Evolutionary conservation across 2,329 filamentous ascomycete species (phyloP).

Genomic region (Xylariaceae sp.): DNA sequence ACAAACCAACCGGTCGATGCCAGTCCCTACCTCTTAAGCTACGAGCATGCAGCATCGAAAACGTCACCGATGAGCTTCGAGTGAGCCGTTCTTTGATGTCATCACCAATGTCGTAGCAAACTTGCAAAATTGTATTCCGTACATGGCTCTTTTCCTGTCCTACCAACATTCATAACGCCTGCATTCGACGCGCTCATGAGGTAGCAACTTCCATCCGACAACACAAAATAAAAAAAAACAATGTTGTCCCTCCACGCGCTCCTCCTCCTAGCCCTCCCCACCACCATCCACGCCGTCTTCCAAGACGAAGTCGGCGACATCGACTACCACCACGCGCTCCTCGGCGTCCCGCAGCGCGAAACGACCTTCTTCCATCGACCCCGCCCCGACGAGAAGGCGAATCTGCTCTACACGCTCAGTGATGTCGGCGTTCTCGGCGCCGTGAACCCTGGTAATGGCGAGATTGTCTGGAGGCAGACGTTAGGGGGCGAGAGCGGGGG

Average conservation of each 20-base stretch:
- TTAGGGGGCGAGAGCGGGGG: slow-evolving; percentile 48
- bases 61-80: slow-evolving; percentile 14
- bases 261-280: slow-evolving; percentile 40
- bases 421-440: slow-evolving; percentile 80
- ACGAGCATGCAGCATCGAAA: not conserved
- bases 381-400: slow-evolving; percentile 73
- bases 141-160: not conserved
- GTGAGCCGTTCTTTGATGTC: slow-evolving; percentile 1
- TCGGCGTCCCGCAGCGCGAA: slow-evolving; percentile 74
- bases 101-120: slow-evolving; percentile 6
- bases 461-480: slow-evolving; percentile 79
- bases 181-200: slow-evolving; percentile 8
- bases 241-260: slow-evolving; percentile 26
- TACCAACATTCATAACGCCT: not conserved
- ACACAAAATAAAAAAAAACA: slow-evolving; percentile 22
- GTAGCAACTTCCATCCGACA: not conserved
- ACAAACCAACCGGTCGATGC: not conserved
- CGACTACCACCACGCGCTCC: slow-evolving; percentile 87
- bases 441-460: slow-evolving; percentile 80
- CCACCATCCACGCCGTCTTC: slow-evolving; percentile 64
- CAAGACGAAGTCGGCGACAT: slow-evolving; percentile 84
- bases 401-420: slow-evolving; percentile 84
- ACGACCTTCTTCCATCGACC: slow-evolving; percentile 95
- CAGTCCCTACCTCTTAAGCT: not conserved
- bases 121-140: not conserved